Conservation (phyloP, 2,329 filamentous ascomycete species). For the Colletotrichum neosansevieriae region DNA sequence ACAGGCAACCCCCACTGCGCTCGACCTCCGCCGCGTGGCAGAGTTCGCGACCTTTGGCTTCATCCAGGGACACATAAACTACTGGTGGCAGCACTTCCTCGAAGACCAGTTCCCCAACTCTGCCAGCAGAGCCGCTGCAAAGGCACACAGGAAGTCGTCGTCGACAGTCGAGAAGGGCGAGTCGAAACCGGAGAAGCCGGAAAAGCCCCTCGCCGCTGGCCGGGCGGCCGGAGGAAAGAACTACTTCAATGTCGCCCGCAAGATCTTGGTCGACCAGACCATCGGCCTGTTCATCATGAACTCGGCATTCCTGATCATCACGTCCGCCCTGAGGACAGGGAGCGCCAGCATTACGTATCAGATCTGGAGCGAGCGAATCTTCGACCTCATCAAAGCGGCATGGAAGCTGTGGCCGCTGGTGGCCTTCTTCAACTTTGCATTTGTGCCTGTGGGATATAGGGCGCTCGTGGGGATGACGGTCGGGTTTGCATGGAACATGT, state of each 20-base stretch:
- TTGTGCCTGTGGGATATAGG: conserved; percentile 51
- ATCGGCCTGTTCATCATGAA: conserved; percentile 51
- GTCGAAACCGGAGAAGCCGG: conserved; percentile 32
- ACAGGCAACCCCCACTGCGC: conserved; percentile 17
- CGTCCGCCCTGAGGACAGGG: conserved; percentile 49
- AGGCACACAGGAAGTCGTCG: conserved; percentile 13
- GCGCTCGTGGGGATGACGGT: conserved; percentile 52
- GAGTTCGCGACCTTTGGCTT: conserved; percentile 53
- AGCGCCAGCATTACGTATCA: conserved; percentile 43
- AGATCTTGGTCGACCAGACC: conserved; percentile 53
- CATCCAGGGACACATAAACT: conserved; percentile 51
- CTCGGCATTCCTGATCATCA: conserved; percentile 51
- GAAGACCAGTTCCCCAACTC: conserved; percentile 51
- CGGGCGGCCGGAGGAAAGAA: conserved; percentile 37
- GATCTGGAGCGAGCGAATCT: conserved; percentile 47
- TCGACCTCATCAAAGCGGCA: conserved; percentile 49
- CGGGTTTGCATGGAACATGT: conserved; percentile 54
- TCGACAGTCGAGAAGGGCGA: conserved; percentile 30
- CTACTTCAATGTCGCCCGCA: conserved; percentile 50
- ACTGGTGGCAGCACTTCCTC: conserved; percentile 51
- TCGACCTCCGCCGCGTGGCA: conserved; percentile 50
- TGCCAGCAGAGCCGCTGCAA: conserved; percentile 12
- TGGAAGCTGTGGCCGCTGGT: conserved; percentile 54
- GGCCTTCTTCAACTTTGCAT: conserved; percentile 51
- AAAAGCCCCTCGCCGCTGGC: conserved; percentile 32